Evolutionary conservation across 176 grass and related monocot species (phyloP).

Genomic region (Rhynchospora breviuscula): DNA sequence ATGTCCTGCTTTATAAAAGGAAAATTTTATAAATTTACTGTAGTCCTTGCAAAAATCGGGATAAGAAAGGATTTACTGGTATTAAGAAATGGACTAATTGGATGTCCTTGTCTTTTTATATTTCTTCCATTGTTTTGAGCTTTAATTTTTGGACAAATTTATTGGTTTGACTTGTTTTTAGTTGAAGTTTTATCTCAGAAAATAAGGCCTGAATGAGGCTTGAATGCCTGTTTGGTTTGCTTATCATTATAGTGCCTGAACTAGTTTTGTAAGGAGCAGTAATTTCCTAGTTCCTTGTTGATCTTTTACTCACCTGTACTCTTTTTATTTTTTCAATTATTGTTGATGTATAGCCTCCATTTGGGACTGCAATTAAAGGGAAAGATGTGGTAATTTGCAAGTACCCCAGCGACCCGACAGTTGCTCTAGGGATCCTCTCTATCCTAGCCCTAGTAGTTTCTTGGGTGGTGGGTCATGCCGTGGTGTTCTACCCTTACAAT

Average conservation of each 20-base stretch:
- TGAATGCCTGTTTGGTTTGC: neutral
- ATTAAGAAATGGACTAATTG: neutral
- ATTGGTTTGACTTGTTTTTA: neutral
- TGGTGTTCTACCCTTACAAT: conserved; percentile 46
- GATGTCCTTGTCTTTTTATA: neutral
- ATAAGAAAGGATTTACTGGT: neutral
- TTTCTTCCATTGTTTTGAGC: neutral
- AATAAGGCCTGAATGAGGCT: neutral
- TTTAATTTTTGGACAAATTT: too few species aligned
- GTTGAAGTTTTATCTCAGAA: conserved; percentile 1
- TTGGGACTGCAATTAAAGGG: conserved; percentile 25
- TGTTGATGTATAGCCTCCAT: conserved; percentile 30
- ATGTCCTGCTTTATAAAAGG: neutral
- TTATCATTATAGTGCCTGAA: neutral
- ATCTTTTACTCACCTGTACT: neutral
- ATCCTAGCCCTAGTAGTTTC: conserved; percentile 33
- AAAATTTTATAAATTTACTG: neutral
- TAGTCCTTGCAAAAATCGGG: conserved; percentile 1
- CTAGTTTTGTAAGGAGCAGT: neutral
- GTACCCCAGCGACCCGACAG: conserved; percentile 35
- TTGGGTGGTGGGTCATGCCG: conserved; percentile 30
- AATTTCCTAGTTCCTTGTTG: neutral
- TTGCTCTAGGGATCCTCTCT: conserved; percentile 40
- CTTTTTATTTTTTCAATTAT: neutral
- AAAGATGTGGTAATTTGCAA: conserved; percentile 43